Evolutionary conservation across 2,329 filamentous ascomycete genomes (phyloP), one percentile per base, ranked within the genome.

Genomic region (Chaetomium strumarium): DNA sequence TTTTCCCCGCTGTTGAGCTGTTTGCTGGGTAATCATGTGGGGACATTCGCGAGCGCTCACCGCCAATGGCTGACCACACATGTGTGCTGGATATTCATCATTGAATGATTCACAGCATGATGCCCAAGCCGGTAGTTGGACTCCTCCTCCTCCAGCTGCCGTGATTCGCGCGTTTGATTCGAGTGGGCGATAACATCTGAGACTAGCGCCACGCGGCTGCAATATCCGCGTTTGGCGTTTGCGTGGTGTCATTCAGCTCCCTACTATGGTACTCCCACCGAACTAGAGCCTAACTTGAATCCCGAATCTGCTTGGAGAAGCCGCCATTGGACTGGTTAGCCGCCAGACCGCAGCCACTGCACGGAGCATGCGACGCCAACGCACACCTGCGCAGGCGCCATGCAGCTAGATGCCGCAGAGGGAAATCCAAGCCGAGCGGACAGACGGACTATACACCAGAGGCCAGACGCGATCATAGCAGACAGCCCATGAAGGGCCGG

Each of bases 301-400:
- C 12, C 19, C 38, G 30, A 29, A 17, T n/a, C 12, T 11, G 1
- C 30, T 11, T 33, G 16, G 24, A 11, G 17, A 4, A 14, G 10
- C 17, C 29, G 34, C 29, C 30, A 58, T 58, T 55, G 57, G 55
- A 19, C 19, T 19, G 20, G 42, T 46, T 55, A 57, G 57, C 52
- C 57, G 57, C 57, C 55, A 49, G 43, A 45, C 48, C 51, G 54
- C 51, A 56, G 51, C 56, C 51, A 57, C 49, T 51, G 43, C 56
- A 55, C 45, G 31, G 46, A 31, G 24, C n/a, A 33, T 39, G 38
- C 14, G 42, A 42, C 48, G 12, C 40, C 39, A 43, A 31, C 44
- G 43, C 47, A 55, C 42, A 24, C 41, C 43, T 41, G 16, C 39
- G 40, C 53, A 43, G 38, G 39, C 37, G 49, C 49, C 49, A 43